phyloP scores from a whole-genome alignment of 148 eudicot genomes.

The Tetragonia tetragonoides region DNA sequence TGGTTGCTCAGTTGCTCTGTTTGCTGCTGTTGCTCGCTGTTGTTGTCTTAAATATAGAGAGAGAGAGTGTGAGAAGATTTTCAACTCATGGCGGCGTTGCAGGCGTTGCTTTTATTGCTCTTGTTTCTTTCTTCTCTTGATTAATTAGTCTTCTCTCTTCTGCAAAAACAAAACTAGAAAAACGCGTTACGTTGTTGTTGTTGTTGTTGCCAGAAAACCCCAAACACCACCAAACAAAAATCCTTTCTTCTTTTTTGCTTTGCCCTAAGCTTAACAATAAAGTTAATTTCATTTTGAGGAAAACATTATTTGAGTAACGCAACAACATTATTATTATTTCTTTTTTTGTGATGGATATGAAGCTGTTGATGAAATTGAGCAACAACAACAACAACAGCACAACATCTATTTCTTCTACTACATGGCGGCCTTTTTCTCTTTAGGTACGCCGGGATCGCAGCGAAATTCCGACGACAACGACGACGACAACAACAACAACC shows the following conservation, averaged over 20 bases:
- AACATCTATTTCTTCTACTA: neutral
- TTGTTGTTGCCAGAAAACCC: no score
- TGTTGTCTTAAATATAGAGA: neutral
- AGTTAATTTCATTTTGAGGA: no score
- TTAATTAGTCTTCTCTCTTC: neutral
- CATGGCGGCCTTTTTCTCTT: conserved; percentile 71
- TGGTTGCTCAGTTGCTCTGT: neutral
- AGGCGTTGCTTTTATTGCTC: conserved; percentile 67
- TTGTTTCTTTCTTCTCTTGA: conserved; percentile 1
- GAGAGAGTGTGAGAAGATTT: neutral
- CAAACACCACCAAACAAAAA: no score
- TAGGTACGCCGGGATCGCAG: conserved; percentile 48
- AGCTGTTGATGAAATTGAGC: conserved; percentile 2
- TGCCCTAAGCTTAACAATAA: no score
- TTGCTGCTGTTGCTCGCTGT: neutral
- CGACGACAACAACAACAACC: conserved; percentile 22
- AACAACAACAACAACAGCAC: neutral
- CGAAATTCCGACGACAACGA: conserved; percentile 4
- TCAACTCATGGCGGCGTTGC: conserved; percentile 88
- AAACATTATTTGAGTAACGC: no score
- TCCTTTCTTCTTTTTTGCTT: no score
- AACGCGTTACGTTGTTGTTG: no score
- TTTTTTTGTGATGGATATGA: neutral
- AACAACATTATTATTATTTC: no score
- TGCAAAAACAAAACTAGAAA: conserved; percentile 17